Evolutionary conservation across 495 filamentous ascomycete species (phyloP).

Genomic region (Lichenothelia convexa): DNA sequence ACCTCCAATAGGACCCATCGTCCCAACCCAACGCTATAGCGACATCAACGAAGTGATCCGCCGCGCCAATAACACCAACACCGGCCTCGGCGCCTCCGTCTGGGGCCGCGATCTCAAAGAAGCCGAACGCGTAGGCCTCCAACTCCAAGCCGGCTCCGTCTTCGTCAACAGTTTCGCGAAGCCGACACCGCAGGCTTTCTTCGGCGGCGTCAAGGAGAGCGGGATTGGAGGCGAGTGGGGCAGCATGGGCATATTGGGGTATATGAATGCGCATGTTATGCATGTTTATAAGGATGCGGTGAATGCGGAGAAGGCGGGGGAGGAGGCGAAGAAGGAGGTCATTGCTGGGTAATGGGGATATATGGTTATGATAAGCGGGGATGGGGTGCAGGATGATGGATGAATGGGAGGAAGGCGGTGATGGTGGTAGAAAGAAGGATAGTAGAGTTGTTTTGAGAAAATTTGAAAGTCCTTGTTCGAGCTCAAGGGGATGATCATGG

Average conservation of each 20-base stretch:
- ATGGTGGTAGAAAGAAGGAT: no score
- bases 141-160: constrained; percentile 11
- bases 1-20: constrained; percentile 1
- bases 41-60: constrained; percentile 5
- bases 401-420: no score
- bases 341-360: no score
- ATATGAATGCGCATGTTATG: constrained; percentile 35
- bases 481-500: no score
- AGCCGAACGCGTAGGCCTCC: constrained; percentile 8
- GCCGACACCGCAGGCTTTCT: constrained; percentile 7
- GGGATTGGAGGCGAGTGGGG: constrained; percentile 17
- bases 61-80: constrained; percentile 6
- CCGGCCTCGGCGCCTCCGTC: constrained; percentile 4
- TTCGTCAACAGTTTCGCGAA: constrained; percentile 7
- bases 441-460: no score
- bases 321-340: no score
- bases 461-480: no score
- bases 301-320: no score
- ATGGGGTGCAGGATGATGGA: no score
- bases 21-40: constrained; percentile 2
- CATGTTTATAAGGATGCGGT: constrained; percentile 26
- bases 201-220: constrained; percentile 14
- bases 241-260: constrained; percentile 36
- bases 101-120: constrained; percentile 6
- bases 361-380: no score